Conservation (phyloP, 345 rosid species). For the Kernera saxatilis region DNA sequence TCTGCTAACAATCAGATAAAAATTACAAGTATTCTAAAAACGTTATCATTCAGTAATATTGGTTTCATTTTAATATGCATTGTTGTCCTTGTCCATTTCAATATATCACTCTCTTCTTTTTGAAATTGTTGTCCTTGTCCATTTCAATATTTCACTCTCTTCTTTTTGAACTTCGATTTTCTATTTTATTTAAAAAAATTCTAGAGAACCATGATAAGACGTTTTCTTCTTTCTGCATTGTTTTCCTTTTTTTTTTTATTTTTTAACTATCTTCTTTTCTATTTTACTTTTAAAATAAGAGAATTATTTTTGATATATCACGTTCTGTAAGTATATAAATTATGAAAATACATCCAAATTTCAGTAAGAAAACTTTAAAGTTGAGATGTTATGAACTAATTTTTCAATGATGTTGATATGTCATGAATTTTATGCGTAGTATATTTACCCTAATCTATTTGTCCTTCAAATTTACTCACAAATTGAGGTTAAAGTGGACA, state of each 20-base stretch:
- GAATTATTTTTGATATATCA: too few relatives aligned
- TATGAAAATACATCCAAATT: too few relatives aligned
- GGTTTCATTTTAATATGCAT: neutral
- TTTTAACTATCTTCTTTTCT: neutral
- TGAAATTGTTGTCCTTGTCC: neutral
- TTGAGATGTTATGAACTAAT: too few relatives aligned
- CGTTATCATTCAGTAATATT: neutral
- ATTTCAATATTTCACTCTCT: neutral
- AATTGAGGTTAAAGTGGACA: neutral
- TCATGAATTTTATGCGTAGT: too few relatives aligned
- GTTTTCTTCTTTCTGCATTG: neutral
- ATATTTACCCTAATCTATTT: too few relatives aligned
- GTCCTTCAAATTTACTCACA: too few relatives aligned
- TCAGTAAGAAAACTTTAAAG: too few relatives aligned
- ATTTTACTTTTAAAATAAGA: neutral
- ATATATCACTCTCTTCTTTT: neutral
- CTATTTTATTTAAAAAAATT: neutral
- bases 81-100: neutral
- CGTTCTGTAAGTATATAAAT: too few relatives aligned
- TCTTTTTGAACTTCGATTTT: neutral
- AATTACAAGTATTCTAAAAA: neutral
- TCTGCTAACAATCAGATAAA: neutral
- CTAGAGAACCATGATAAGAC: neutral
- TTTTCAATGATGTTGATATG: too few relatives aligned
- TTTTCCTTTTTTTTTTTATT: neutral